These are phyloP conservation scores for Thelonectria rubi DNA, from an alignment of 2,329 filamentous ascomycete species.

Conservation along the genomic window DNA sequence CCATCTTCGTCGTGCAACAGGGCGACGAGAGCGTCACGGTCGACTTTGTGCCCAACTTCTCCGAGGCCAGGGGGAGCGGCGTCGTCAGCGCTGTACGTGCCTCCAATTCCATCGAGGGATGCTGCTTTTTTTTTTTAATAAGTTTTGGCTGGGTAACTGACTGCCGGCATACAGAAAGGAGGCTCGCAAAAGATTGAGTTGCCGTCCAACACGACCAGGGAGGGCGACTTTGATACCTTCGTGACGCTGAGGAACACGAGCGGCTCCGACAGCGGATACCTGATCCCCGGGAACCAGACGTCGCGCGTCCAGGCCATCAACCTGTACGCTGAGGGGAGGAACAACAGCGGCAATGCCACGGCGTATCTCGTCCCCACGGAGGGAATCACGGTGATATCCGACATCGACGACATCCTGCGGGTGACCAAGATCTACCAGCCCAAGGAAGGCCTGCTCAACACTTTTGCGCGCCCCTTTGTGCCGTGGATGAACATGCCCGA, in stretches of 20 bases:
- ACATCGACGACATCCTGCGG: constrained; percentile 84
- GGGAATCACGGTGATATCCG: constrained; percentile 77
- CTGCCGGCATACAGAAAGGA: constrained; percentile 50
- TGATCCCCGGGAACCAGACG: constrained; percentile 72
- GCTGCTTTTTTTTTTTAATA: neutral
- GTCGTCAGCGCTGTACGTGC: constrained; percentile 53
- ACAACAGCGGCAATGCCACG: constrained; percentile 74
- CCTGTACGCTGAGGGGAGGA: constrained; percentile 70
- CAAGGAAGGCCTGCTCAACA: constrained; percentile 77
- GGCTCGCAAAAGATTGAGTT: constrained; percentile 70
- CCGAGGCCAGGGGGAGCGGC: constrained; percentile 63
- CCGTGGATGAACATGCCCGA: constrained; percentile 83
- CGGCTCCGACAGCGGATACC: constrained; percentile 55
- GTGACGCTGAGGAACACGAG: constrained; percentile 68
- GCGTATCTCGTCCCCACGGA: constrained; percentile 77
- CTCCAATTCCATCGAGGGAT: neutral
- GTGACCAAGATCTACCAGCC: constrained; percentile 83
- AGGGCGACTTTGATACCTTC: constrained; percentile 80
- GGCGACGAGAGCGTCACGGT: constrained; percentile 69
- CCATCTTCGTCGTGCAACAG: constrained; percentile 81
- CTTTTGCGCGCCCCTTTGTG: constrained; percentile 75
- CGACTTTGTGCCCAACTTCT: constrained; percentile 58
- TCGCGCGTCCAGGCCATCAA: constrained; percentile 72
- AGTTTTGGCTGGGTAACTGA: constrained; percentile 7
- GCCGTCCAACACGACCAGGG: constrained; percentile 70